phyloP scores from a whole-genome alignment of 306 rosid genomes.

The Mucuna pruriens region DNA sequence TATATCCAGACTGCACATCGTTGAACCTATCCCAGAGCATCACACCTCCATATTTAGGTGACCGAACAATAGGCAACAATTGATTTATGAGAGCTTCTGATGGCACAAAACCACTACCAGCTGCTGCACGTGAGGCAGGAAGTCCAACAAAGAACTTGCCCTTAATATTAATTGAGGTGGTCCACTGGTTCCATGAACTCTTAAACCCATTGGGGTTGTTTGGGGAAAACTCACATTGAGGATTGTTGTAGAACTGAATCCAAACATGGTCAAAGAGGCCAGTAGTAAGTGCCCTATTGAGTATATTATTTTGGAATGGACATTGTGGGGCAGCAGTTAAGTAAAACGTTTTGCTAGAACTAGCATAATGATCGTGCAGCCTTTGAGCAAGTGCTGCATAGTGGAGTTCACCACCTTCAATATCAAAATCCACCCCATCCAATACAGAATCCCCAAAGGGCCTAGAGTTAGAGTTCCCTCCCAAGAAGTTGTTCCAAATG shows the following conservation, averaged over 20 bases:
- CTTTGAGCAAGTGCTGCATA: slow-evolving; percentile 32
- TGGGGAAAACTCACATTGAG: slow-evolving; percentile 1
- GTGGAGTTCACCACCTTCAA: slow-evolving; percentile 34
- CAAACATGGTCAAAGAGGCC: slow-evolving; percentile 56
- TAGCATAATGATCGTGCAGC: slow-evolving; percentile 33
- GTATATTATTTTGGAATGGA: slow-evolving; percentile 47
- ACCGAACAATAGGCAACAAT: slow-evolving; percentile 50
- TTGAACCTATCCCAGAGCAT: slow-evolving; percentile 58
- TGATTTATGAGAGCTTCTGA: slow-evolving; percentile 39
- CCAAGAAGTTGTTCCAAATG: slow-evolving; percentile 57
- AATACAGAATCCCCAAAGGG: slow-evolving; percentile 56
- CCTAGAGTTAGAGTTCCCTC: slow-evolving; percentile 47
- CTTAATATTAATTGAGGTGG: background rate
- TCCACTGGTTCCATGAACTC: slow-evolving; percentile 39
- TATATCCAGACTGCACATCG: slow-evolving; percentile 47
- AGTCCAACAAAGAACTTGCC: slow-evolving; percentile 33
- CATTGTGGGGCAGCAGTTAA: slow-evolving; percentile 60
- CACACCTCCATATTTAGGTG: slow-evolving; percentile 61
- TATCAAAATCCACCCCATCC: slow-evolving; percentile 64
- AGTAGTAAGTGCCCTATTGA: slow-evolving; percentile 39
- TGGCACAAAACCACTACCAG: slow-evolving; percentile 53
- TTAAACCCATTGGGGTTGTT: background rate
- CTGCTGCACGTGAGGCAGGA: slow-evolving; percentile 47
- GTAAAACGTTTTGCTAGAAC: slow-evolving; percentile 31
- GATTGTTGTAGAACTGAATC: slow-evolving; percentile 47